Evolutionary conservation across 164 flowering plant genomes (phyloP).

Genomic region (Piper betle): DNA sequence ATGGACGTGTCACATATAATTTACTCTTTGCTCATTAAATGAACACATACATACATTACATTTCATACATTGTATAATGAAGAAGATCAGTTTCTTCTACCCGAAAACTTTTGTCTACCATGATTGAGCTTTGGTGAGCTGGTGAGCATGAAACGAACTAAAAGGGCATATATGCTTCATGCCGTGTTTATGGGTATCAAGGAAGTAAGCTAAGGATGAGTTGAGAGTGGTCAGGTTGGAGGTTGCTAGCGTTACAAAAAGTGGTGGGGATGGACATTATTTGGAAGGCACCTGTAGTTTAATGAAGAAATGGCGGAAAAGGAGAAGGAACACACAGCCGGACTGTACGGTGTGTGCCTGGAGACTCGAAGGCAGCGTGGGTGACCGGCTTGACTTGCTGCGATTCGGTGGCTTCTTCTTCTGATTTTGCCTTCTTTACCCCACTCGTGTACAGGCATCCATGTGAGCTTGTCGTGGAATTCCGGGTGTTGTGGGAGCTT

Average conservation of each 20-base stretch:
- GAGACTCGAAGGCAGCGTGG: conserved; percentile 1
- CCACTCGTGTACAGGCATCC: neutral
- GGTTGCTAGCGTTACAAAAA: neutral
- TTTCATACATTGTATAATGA: no score
- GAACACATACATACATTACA: neutral
- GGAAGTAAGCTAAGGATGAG: no score
- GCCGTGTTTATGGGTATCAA: no score
- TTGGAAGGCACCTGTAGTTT: neutral
- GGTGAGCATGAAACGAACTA: neutral
- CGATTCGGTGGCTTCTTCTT: neutral
- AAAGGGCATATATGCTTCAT: no score
- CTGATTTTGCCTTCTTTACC: neutral
- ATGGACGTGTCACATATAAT: neutral
- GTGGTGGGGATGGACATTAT: neutral
- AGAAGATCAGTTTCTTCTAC: neutral
- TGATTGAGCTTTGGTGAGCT: neutral
- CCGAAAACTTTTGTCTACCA: neutral
- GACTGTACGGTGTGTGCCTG: conserved; percentile 7
- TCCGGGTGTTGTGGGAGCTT: conserved; percentile 1
- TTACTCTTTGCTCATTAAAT: neutral
- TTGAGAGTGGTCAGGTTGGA: neutral
- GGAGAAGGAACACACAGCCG: conserved; percentile 5
- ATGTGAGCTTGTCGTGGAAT: neutral
- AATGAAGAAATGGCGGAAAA: neutral
- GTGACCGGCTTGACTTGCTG: conserved; percentile 8